These are phyloP conservation scores for Umbelopsis vinacea DNA, from an alignment of 192 early-diverging fungal species.

Conservation along the genomic window DNA sequence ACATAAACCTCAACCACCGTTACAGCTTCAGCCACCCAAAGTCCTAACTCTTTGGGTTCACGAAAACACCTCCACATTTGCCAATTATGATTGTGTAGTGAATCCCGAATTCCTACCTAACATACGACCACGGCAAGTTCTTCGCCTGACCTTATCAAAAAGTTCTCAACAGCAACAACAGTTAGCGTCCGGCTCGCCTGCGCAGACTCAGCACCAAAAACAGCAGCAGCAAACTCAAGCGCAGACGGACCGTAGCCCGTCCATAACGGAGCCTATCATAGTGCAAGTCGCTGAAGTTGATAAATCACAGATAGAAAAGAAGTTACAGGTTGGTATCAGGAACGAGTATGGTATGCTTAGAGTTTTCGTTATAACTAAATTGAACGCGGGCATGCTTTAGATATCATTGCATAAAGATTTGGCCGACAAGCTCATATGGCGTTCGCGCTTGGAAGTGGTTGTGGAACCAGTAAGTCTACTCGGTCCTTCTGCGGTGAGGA, in stretches of 20 bases:
- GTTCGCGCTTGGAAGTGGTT: conserved; percentile 10
- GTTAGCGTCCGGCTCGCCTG: not conserved
- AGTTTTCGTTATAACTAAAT: not conserved
- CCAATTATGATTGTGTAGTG: conserved; percentile 61
- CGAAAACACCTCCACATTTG: conserved; percentile 45
- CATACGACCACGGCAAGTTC: conserved; percentile 56
- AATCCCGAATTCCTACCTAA: conserved; percentile 66
- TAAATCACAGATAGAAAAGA: not conserved
- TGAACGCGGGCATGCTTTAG: not conserved
- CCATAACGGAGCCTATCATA: conserved; percentile 5
- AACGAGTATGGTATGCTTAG: not conserved
- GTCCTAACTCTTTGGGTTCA: conserved; percentile 58
- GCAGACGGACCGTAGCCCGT: not conserved
- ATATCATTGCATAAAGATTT: conserved; percentile 5
- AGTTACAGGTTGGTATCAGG: conserved; percentile 14
- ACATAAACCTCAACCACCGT: not conserved
- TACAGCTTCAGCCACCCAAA: conserved; percentile 1
- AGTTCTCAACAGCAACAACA: conserved; percentile 9
- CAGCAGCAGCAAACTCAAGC: conserved; percentile 19
- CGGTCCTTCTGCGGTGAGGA: not conserved
- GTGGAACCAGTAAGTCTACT: conserved; percentile 17
- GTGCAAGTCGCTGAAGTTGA: conserved; percentile 3
- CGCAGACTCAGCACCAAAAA: conserved; percentile 14
- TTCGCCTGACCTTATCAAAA: conserved; percentile 25
- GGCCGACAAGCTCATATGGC: not conserved